These are phyloP conservation scores for Phaeosphaeriaceae sp. DNA, from an alignment of 2,329 filamentous ascomycete species.

Conservation along the genomic window DNA sequence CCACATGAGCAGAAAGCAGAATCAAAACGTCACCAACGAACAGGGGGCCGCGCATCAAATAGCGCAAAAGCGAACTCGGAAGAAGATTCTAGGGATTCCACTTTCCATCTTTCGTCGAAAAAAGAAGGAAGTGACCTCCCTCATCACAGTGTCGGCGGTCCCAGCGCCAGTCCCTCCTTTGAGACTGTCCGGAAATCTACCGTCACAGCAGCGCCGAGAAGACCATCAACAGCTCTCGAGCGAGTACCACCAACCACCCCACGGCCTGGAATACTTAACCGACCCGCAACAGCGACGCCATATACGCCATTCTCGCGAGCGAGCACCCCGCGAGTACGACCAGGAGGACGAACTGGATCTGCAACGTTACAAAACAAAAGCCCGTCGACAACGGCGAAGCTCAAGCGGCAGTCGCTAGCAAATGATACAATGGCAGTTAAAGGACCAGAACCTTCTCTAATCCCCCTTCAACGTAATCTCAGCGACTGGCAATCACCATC, in stretches of 20 bases:
- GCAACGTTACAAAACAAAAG: too few species aligned
- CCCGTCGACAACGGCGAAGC: too few species aligned
- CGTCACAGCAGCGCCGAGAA: slow-evolving; percentile 1
- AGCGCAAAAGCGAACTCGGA: background rate
- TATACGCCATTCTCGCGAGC: background rate
- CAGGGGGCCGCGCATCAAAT: slow-evolving; percentile 1
- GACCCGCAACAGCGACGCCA: background rate
- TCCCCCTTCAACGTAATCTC: background rate
- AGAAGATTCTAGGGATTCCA: slow-evolving; percentile 11
- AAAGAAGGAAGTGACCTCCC: slow-evolving; percentile 5
- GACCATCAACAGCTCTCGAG: slow-evolving; percentile 10
- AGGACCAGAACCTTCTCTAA: background rate
- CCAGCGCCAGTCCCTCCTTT: slow-evolving; percentile 4
- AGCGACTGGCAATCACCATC: background rate
- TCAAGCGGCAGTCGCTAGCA: too few species aligned
- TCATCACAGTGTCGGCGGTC: slow-evolving; percentile 10
- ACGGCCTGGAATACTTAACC: background rate
- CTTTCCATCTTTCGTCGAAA: slow-evolving; percentile 6
- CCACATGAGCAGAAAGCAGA: slow-evolving; percentile 11
- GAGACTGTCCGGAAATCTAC: background rate
- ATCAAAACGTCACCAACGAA: slow-evolving; percentile 6
- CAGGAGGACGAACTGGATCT: background rate
- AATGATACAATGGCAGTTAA: background rate
- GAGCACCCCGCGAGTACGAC: background rate
- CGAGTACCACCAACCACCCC: slow-evolving; percentile 8